Base-by-base conservation (phyloP, 176 grass and related monocot species). In the Hsuehochloa calcarea region DNA sequence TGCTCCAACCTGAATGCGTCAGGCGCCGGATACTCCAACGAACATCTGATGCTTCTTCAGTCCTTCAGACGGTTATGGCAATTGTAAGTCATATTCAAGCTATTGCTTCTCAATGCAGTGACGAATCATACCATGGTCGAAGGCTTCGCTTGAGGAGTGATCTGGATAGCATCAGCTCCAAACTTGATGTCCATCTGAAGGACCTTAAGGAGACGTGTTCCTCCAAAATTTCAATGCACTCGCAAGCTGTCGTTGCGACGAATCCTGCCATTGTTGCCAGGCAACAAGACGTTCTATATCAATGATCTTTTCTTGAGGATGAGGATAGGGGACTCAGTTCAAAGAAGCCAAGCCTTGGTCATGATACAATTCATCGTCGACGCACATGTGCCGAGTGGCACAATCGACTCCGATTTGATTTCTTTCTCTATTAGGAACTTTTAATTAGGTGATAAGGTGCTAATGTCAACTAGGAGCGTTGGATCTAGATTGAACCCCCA, bases 281-380 rank as follows among this genome's bases (percentile, higher is more conserved):
- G 82, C 29, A 81, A 81, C 49, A 86, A 86, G 54, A 83, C 72
- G 68, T 87, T 86, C 49, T 92, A 89, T 49, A 75, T 84, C 17
- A 89, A 73, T 64, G 83, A 92, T 76, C 44, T 92, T 4, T 89
- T 92, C 56, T 87, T 63, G n/a, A 83, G 90, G 68, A 26, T 89
- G 31, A 83, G 35, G 77, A 84, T 89, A 58, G 83, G 82, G 45
- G 77, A 82, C 56, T 67, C 19, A 10, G 68, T 43, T 70, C 67
- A 81, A 68, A 89, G 73, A 89, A 80, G 64, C 37, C 83, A 74
- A 70, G 77, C 87, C 27, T 58, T 89, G 58, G 45, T 31, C 29
- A 29, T 29, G 29, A 29, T 29, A 29, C 29, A 29, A 29, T 29
- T 29, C 29, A 29, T 29, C 29, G 29, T 29, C 29, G 1, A 0